phyloP scores from a whole-genome alignment of 208 protist genomes.

The Acanthamoeba sp. region DNA sequence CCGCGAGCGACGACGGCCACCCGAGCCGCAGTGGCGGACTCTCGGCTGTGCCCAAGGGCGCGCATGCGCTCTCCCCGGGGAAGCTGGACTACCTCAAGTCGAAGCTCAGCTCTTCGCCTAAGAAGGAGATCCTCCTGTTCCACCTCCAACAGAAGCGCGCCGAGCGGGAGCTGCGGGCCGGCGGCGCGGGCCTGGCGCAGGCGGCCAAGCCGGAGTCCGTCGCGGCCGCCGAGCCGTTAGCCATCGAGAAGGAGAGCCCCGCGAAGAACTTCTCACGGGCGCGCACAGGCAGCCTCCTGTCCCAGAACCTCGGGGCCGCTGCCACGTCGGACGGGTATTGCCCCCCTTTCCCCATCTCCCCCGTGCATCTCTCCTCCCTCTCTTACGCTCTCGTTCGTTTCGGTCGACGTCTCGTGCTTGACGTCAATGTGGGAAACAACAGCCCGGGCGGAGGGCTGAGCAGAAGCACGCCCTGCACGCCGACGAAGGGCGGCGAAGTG shows the following conservation, averaged over 20 bases:
- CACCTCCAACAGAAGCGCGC: slow-evolving; percentile 55
- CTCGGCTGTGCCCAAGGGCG: not conserved
- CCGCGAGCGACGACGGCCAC: not conserved
- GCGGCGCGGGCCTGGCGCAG: not conserved
- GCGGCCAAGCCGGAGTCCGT: not conserved
- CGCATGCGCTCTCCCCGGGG: not conserved
- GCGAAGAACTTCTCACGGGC: not conserved
- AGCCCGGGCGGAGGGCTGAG: not conserved
- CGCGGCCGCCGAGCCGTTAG: not conserved
- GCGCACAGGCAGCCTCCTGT: slow-evolving; percentile 7
- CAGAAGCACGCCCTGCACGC: not conserved
- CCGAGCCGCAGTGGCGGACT: not conserved
- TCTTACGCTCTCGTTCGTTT: not conserved
- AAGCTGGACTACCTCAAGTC: slow-evolving; percentile 10
- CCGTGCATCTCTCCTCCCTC: not conserved
- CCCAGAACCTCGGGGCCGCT: not conserved
- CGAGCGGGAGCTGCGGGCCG: not conserved
- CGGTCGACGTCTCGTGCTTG: no score
- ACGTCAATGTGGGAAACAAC: not conserved
- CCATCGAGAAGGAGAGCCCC: slow-evolving; percentile 40
- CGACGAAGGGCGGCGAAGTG: not conserved
- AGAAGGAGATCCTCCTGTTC: slow-evolving; percentile 54
- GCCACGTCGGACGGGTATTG: no score
- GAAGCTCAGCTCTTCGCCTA: slow-evolving; percentile 46
- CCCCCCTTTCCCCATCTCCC: no score